Evolutionary conservation across 78 protist species (phyloP).

Genomic region (Diacronema lutheri): DNA sequence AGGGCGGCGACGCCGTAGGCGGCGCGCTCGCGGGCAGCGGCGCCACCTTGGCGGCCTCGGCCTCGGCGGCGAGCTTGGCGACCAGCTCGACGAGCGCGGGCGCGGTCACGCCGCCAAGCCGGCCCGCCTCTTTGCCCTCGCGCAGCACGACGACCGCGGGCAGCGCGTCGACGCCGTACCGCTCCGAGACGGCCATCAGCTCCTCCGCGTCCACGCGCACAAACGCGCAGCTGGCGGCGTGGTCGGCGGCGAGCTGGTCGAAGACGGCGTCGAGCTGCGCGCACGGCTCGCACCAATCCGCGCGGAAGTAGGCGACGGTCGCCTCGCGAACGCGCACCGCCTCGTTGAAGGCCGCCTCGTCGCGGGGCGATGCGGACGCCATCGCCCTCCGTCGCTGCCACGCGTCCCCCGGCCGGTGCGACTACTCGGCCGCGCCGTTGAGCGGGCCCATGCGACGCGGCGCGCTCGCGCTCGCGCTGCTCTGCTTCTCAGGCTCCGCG

Average conservation of each 20-base stretch:
- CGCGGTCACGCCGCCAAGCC: slow-evolving; percentile 51
- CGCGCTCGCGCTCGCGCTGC: too few relatives aligned
- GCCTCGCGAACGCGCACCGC: background rate
- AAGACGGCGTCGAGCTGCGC: slow-evolving; percentile 60
- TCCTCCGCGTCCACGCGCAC: slow-evolving; percentile 68
- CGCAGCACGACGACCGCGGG: slow-evolving; percentile 59
- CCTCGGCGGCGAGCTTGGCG: background rate
- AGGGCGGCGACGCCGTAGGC: too few relatives aligned
- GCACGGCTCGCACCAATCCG: slow-evolving; percentile 75
- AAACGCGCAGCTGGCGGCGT: slow-evolving; percentile 32
- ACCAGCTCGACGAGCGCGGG: slow-evolving; percentile 10
- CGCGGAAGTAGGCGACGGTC: slow-evolving; percentile 64
- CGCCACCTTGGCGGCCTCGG: background rate
- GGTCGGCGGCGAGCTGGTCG: slow-evolving; percentile 50
- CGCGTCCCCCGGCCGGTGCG: too few relatives aligned
- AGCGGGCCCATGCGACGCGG: too few relatives aligned
- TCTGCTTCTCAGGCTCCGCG: too few relatives aligned
- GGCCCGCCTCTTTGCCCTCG: background rate
- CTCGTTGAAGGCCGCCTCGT: too few relatives aligned
- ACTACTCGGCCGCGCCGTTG: too few relatives aligned
- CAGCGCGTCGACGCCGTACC: slow-evolving; percentile 59
- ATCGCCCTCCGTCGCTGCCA: too few relatives aligned
- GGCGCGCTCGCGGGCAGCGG: background rate
- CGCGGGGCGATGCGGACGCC: too few relatives aligned
- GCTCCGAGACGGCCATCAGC: slow-evolving; percentile 48